phyloP scores from a whole-genome alignment of 306 rosid genomes.

The Sophora flavescens region DNA sequence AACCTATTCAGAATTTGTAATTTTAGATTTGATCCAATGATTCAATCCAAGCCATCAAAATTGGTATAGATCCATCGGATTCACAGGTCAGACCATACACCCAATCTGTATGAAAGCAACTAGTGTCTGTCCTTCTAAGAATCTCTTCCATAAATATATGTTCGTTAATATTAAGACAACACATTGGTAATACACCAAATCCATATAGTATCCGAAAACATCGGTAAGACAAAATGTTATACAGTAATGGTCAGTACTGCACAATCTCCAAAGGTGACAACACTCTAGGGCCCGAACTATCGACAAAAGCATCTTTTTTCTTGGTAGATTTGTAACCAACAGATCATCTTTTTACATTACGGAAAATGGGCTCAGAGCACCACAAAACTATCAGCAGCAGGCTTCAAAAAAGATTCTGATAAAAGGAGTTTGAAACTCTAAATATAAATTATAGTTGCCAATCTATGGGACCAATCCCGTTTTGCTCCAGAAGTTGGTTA shows the following conservation, averaged over 20 bases:
- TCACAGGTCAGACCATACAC: too few species aligned
- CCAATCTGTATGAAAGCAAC: neutral
- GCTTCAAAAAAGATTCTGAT: neutral
- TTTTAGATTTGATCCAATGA: too few species aligned
- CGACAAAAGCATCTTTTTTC: conserved; percentile 37
- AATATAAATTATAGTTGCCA: conserved; percentile 74
- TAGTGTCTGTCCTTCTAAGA: neutral
- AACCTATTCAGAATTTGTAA: too few species aligned
- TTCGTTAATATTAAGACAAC: conserved; percentile 22
- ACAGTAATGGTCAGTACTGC: conserved; percentile 20
- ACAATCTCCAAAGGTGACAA: conserved; percentile 3
- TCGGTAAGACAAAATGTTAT: conserved; percentile 31
- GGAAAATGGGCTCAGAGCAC: conserved; percentile 25
- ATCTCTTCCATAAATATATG: conserved; percentile 1
- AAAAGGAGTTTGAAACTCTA: neutral
- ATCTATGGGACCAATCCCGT: conserved; percentile 68
- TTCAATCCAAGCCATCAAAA: too few species aligned
- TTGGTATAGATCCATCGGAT: too few species aligned
- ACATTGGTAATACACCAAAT: conserved; percentile 37
- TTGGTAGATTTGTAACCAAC: conserved; percentile 28
- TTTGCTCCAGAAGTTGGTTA: conserved; percentile 77
- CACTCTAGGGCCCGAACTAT: conserved; percentile 1
- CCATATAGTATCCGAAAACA: neutral
- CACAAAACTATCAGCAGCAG: conserved; percentile 19
- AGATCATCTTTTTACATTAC: conserved; percentile 6